Evolutionary conservation across 352 stramenopile genomes (phyloP), one percentile per base, ranked within the genome.

Genomic region (Pythium aphanidermatum): DNA sequence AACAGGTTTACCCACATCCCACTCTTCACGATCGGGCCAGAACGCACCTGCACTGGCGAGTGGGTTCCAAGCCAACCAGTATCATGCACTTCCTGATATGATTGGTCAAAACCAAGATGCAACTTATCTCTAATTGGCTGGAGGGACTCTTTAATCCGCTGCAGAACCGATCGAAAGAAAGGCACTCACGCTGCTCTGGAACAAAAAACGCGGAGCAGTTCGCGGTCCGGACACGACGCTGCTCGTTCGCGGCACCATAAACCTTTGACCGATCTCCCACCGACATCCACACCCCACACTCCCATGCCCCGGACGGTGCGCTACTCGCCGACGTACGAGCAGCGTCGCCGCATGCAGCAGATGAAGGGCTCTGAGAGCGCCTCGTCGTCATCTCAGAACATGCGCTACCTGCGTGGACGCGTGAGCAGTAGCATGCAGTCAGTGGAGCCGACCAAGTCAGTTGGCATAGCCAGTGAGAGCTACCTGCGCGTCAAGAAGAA

Each of bases 401-500:
- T 59, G 51, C 19, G 42, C 17, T 59, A 59, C 21, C 45, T 60
- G 12, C 52, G 52, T 32, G 39, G 44, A 30, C 52, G 45, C 19
- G 16, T 55, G 20, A 54, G 38, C 45, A 55, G 38, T 38, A 54
- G 52, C 21, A 37, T 51, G 23, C 35, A 60, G 24, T 59, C 51
- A 12, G 42, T 37, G 10, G 31, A 50, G 16, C 27, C 52, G 17
- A 21, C 37, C 11, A 28, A 37, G 12, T 19, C 23, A 11, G 17
- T 55, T 21, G 53, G 38, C 33, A 51, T 61, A 32, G 46, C 53
- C 17, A 51, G 60, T 55, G 70, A 86, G 35, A 70, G 74, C 43
- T 86, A 82, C 52, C 57, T 73, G 45, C 74, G 70, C 38, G 51
- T 86, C 29, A 86, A 86, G 47, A 68, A 71, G 25, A 69, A 65